A percentile compares a stretch with the other conserved stretches of the same genome.
These are phyloP conservation scores for Micractinium sp. DNA, from an alignment of 139 green algal genomes.

Conservation along the genomic window DNA sequence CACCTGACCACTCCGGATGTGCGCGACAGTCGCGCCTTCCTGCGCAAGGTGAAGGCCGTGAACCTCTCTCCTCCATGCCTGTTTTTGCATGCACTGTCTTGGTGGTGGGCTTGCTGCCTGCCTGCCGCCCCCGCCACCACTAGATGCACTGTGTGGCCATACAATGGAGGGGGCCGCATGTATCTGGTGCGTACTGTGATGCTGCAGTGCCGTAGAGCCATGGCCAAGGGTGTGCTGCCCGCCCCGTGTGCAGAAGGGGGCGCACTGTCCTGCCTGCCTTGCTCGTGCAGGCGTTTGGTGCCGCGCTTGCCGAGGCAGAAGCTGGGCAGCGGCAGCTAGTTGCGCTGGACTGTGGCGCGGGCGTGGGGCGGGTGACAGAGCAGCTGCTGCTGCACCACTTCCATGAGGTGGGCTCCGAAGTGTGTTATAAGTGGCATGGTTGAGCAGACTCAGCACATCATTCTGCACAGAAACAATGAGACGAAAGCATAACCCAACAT, in stretches of 20 bases:
- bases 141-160: too few relatives aligned
- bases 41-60: slow-evolving; percentile 57
- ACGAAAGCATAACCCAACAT: too few relatives aligned
- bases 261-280: background rate
- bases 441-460: too few relatives aligned
- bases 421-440: too few relatives aligned
- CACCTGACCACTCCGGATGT: slow-evolving; percentile 82
- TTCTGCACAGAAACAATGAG: too few relatives aligned
- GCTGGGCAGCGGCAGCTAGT: slow-evolving; percentile 49
- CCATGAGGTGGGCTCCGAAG: slow-evolving; percentile 60
- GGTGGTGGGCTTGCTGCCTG: background rate
- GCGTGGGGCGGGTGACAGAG: slow-evolving; percentile 89
- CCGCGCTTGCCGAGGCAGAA: slow-evolving; percentile 59
- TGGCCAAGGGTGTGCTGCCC: too few relatives aligned
- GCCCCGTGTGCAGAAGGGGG: too few relatives aligned
- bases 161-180: too few relatives aligned
- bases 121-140: background rate
- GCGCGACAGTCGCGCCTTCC: slow-evolving; percentile 72
- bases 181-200: too few relatives aligned
- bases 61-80: background rate
- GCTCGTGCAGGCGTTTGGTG: slow-evolving; percentile 51
- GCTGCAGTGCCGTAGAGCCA: too few relatives aligned
- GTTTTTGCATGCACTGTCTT: background rate
- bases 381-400: slow-evolving; percentile 91
- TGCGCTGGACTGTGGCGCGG: slow-evolving; percentile 90